A percentile compares a stretch with the other conserved stretches of the same genome.
phyloP scores from a whole-genome alignment of 225 moss, liverwort and hornwort genomes.

The Takakia lepidozioides region DNA sequence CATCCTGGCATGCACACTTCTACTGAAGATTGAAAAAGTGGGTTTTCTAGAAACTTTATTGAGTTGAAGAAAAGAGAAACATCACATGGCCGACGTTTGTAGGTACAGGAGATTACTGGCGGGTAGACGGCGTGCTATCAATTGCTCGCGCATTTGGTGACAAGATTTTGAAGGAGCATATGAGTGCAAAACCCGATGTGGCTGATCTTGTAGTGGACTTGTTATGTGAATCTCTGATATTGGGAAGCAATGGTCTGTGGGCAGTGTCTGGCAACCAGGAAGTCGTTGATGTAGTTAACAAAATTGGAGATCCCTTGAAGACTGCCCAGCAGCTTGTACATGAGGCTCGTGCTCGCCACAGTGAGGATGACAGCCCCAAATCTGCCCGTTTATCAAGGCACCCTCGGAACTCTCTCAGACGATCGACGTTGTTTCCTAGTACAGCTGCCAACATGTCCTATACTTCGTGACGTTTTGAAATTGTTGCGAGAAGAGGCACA shows the following conservation, averaged over 20 bases:
- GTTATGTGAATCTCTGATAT: slow-evolving; percentile 58
- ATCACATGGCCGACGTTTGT: too few species aligned
- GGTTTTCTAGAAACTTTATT: too few species aligned
- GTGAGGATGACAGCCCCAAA: slow-evolving; percentile 73
- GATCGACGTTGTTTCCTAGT: too few species aligned
- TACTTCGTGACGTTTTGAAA: too few species aligned
- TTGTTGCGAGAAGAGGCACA: too few species aligned
- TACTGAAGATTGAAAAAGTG: too few species aligned
- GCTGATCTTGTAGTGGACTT: slow-evolving; percentile 41
- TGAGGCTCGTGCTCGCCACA: slow-evolving; percentile 44
- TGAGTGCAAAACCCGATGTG: slow-evolving; percentile 79
- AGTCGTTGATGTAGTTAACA: slow-evolving; percentile 46
- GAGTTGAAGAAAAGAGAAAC: too few species aligned
- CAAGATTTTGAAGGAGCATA: slow-evolving; percentile 68
- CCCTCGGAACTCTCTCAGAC: too few species aligned
- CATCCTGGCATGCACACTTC: too few species aligned
- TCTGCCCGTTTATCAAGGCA: too few species aligned
- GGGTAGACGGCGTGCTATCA: slow-evolving; percentile 80
- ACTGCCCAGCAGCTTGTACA: slow-evolving; percentile 49
- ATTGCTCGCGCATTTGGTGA: slow-evolving; percentile 89
- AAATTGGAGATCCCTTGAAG: slow-evolving; percentile 36
- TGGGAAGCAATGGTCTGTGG: slow-evolving; percentile 90
- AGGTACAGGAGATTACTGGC: slow-evolving; percentile 70
- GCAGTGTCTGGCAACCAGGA: slow-evolving; percentile 57
- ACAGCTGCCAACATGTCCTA: too few species aligned